Percentiles rank a stretch among this genome's conserved stretches.
phyloP scores from a whole-genome alignment of 169 alveolate genomes.

The Plasmodium gaboni region DNA sequence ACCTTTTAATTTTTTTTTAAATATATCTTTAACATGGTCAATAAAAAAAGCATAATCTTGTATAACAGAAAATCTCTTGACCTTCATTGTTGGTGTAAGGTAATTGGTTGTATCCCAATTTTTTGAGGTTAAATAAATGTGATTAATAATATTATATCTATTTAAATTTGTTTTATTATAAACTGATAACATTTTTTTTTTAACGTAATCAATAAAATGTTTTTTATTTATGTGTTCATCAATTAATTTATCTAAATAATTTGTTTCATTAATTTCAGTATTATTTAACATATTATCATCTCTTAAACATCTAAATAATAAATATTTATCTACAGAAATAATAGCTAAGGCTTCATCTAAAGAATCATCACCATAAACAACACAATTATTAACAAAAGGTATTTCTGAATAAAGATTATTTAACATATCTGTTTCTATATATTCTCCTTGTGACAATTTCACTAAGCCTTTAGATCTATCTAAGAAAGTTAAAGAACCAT shows the following conservation, averaged over 20 bases:
- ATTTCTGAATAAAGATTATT: slow-evolving; percentile 44
- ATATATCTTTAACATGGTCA: slow-evolving; percentile 3
- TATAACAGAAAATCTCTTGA: slow-evolving; percentile 20
- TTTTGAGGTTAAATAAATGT: slow-evolving; percentile 26
- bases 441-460: slow-evolving; percentile 97
- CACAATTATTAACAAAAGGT: slow-evolving; percentile 32
- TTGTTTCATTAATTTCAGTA: not conserved
- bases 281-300: slow-evolving; percentile 17
- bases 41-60: slow-evolving; percentile 38
- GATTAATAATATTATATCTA: slow-evolving; percentile 21
- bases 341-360: slow-evolving; percentile 65
- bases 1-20: too few relatives aligned
- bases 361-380: slow-evolving; percentile 69
- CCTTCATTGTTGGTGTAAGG: slow-evolving; percentile 51
- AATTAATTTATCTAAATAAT: not conserved
- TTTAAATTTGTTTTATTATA: slow-evolving; percentile 35
- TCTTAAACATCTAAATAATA: slow-evolving; percentile 10
- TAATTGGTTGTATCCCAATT: slow-evolving; percentile 49
- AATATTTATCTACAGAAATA: slow-evolving; percentile 21
- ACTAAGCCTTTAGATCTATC: slow-evolving; percentile 96
- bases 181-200: slow-evolving; percentile 17
- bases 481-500: slow-evolving; percentile 92
- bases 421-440: slow-evolving; percentile 83
- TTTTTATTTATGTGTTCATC: slow-evolving; percentile 3
- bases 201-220: slow-evolving; percentile 20